Evolutionary conservation across 2,329 filamentous ascomycete genomes (phyloP), one percentile per base, ranked within the genome.

Genomic region (Aspergillus proliferans): DNA sequence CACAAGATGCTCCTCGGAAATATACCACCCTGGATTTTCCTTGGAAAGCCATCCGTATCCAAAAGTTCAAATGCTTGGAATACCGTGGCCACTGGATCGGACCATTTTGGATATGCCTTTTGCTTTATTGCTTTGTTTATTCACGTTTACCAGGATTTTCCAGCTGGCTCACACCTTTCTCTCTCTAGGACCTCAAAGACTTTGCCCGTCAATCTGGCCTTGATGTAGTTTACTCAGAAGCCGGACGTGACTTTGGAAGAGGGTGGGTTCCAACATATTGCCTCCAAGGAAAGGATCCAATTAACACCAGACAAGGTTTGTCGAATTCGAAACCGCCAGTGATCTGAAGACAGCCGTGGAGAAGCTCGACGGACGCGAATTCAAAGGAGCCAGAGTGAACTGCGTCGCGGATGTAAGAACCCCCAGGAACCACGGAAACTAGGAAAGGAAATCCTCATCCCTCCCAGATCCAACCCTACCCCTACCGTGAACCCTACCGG

Each of bases 191-290:
- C 74, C 84, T 98, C 47, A 98, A 98, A 87, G 93, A 98, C 72
- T 98, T 98, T 75, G 93, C 93, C 55, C 90, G 93, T 69, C 88
- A 94, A 72, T 94, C 92, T 71, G 90, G 90, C 72, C 82, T 95
- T 72, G 93, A 97, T 71, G 93, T 98, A 58, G 93, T 98, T 65
- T 98, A 95, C 71, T 96, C 91, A 58, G 93, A 98, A 76, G 94
- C 94, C 52, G 86, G 85, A 62, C 90, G 92, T 64, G 91, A 95
- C 68, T 87, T 94, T 69, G 89, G 90, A 58, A 88, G 87, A 82
- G 92, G 92, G 90, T 95, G 73, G 73, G 86, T 78, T 52, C 48
- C 18, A 36, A 42, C 43, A 43, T 49, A 52, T 58, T 60, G 47
- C 60, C 47, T 40, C 38, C 38, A 40, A 40, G 19, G 54, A 22